These are phyloP conservation scores for Crataegus laevigata DNA, from an alignment of 306 rosid genomes.

Conservation along the genomic window DNA sequence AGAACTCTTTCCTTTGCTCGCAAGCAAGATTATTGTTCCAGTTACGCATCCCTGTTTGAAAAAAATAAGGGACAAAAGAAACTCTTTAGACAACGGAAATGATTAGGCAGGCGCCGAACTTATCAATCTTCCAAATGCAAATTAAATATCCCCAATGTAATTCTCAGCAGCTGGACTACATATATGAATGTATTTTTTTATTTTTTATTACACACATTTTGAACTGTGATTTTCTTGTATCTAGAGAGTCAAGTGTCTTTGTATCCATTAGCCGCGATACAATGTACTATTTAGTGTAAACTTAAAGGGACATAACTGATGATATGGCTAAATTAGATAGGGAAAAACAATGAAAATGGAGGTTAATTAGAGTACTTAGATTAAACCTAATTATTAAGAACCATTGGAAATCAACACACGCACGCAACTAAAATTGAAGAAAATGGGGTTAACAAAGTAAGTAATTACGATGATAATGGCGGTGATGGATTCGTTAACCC, in stretches of 20 bases:
- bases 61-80: neutral
- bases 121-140: neutral
- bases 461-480: constrained; percentile 60
- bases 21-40: constrained; percentile 49
- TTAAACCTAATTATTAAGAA: neutral
- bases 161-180: neutral
- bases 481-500: constrained; percentile 84
- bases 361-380: neutral
- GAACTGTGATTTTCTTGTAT: no score
- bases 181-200: no score
- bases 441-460: no score
- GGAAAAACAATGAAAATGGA: neutral
- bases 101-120: neutral
- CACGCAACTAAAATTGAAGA: neutral
- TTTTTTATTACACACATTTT: no score
- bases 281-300: neutral
- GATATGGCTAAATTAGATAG: neutral
- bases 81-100: neutral
- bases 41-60: constrained; percentile 50
- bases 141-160: neutral
- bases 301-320: neutral
- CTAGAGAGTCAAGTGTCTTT: no score
- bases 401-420: no score
- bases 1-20: constrained; percentile 70
- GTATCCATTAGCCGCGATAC: no score